Evolutionary conservation across 2,329 filamentous ascomycete species (phyloP), one percentile per base, ranked within the genome.

Genomic region (Drechslera avenae): DNA sequence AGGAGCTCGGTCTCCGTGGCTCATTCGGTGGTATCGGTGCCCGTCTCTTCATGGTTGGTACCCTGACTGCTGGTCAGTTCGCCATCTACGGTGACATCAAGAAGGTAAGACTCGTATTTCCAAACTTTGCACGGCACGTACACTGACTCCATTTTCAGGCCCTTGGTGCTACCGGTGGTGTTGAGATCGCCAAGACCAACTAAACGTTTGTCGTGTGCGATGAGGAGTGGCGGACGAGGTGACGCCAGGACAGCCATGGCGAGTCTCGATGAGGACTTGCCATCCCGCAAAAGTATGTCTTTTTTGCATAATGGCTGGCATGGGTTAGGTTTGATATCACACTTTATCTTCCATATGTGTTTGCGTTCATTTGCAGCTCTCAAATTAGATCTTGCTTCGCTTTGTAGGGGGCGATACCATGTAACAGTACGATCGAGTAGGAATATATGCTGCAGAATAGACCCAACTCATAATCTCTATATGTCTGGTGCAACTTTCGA

Each of bases 1-100:
- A 87, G 79, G 90, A 95, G 79, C 88, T 95, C 68, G 90, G 90
- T 73, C 56, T 95, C 75, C 82, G 81, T 66, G 90, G 90, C 66
- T 88, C 84, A 49, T 95, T 87, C 81, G 79, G 82, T 69, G 90
- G 90, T 85, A 88, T 95, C 66, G 88, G 88, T 76, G 88, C 90
- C 69, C 86, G 86, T 83, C 77, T 89, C 45, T 86, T 88, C 80
- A 86, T 88, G 84, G 68, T 71, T 17, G 68, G 88, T 76, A 88
- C 86, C 63, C 77, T 91, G 65, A 73, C 71, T 37, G 70, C 69
- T 37, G 70, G 69, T 62, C 90, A 94, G 79, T 94, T 94, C 77
- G 89, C 89, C 71, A 96, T 96, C 76, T 96, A 96, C 73, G 90
- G 88, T 46, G 56, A 63, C 5, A 52, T 54, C 18, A 54, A 54